A percentile compares a stretch with the other conserved stretches of the same genome.
These are phyloP conservation scores for Byssochlamys sp. DNA, from an alignment of 2,329 filamentous ascomycete genomes.

Conservation along the genomic window DNA sequence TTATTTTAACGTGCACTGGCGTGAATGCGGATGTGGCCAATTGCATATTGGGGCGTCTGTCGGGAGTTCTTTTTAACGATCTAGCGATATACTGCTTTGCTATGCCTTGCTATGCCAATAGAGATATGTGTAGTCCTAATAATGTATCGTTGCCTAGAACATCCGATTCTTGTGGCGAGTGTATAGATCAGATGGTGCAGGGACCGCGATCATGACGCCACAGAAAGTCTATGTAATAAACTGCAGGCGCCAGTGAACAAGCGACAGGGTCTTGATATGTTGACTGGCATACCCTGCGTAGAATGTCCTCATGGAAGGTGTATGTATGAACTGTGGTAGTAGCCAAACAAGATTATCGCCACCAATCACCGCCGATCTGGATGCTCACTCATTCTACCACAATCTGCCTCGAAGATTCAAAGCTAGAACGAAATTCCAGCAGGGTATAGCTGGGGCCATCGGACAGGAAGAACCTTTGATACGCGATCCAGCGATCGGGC, in stretches of 20 bases:
- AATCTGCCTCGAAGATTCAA: too few relatives aligned
- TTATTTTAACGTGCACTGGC: conserved; percentile 1
- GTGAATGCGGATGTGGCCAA: neutral
- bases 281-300: too few relatives aligned
- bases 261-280: too few relatives aligned
- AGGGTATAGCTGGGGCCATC: neutral
- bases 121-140: neutral
- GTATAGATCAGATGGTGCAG: neutral
- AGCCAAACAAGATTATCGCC: neutral
- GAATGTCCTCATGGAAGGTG: too few relatives aligned
- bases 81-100: neutral
- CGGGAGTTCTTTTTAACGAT: neutral
- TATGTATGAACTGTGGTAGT: too few relatives aligned
- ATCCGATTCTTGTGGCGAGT: neutral
- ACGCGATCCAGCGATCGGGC: neutral
- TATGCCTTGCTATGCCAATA: neutral
- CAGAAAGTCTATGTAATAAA: neutral
- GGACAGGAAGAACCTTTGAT: neutral
- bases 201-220: neutral
- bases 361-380: neutral
- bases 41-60: neutral
- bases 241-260: neutral
- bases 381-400: neutral
- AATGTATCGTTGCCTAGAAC: neutral
- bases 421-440: neutral